Percentiles rank a stretch among this genome's conserved stretches.
Conservation (phyloP, 2,329 filamentous ascomycete genomes). For the Colletotrichum tropicale region DNA sequence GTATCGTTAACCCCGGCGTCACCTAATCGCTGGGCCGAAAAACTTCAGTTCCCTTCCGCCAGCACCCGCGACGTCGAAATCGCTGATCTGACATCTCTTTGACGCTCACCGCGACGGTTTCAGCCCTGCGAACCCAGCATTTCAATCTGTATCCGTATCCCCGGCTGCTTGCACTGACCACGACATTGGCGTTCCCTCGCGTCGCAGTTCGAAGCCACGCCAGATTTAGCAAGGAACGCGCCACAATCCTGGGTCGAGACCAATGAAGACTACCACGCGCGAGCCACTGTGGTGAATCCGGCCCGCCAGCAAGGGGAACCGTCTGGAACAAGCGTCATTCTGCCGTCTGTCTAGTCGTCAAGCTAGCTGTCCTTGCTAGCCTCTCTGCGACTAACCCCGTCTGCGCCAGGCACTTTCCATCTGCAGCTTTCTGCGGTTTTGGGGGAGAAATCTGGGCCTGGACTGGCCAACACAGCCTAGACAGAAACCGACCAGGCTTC, state of each 20-base stretch:
- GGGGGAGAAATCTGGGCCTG: neutral
- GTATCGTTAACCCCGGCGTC: neutral
- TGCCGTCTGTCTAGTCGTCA: neutral
- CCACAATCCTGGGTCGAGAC: neutral
- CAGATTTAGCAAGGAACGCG: conserved; percentile 10
- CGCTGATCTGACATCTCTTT: neutral
- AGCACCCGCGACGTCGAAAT: neutral
- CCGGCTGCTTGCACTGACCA: neutral
- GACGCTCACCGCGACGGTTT: neutral
- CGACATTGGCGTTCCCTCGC: neutral
- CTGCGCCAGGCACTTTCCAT: neutral
- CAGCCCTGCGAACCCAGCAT: neutral
- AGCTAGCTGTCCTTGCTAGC: neutral
- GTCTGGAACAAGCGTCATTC: conserved; percentile 9
- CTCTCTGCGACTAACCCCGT: neutral
- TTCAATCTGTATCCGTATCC: neutral
- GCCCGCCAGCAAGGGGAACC: conserved; percentile 3
- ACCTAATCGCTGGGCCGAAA: neutral
- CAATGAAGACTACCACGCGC: conserved; percentile 8
- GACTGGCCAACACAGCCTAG: conserved; percentile 1
- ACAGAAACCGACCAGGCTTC: conserved; percentile 8
- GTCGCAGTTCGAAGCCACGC: neutral
- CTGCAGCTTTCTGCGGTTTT: neutral
- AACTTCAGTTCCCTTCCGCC: neutral
- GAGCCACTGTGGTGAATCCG: conserved; percentile 17